Evolutionary conservation across 2,329 filamentous ascomycete species (phyloP).

Genomic region (Aureobasidium vineae): DNA sequence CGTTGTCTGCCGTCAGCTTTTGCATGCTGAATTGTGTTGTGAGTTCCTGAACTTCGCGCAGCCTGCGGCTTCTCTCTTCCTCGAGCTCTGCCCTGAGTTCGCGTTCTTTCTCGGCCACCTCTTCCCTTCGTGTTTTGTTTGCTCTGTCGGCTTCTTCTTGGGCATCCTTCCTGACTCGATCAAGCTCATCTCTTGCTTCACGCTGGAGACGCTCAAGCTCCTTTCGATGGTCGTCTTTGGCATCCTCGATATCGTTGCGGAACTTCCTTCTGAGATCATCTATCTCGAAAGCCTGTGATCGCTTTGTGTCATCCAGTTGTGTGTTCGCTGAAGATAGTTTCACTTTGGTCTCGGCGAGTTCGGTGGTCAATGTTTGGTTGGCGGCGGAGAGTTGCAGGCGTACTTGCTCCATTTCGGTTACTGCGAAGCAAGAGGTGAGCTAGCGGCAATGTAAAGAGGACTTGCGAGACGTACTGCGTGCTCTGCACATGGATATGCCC

Average conservation of each 20-base stretch:
- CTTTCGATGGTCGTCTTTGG: slow-evolving; percentile 54
- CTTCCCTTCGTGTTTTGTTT: slow-evolving; percentile 63
- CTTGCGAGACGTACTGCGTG: slow-evolving; percentile 58
- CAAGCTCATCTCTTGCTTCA: slow-evolving; percentile 49
- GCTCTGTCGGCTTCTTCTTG: slow-evolving; percentile 58
- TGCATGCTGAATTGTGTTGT: slow-evolving; percentile 54
- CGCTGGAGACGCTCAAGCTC: slow-evolving; percentile 57
- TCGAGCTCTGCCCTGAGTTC: slow-evolving; percentile 65
- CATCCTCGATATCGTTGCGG: slow-evolving; percentile 57
- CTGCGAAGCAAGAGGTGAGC: slow-evolving; percentile 38
- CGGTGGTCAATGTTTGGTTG: slow-evolving; percentile 60
- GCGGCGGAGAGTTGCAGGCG: slow-evolving; percentile 51
- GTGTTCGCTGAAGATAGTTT: slow-evolving; percentile 52
- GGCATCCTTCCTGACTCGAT: slow-evolving; percentile 45
- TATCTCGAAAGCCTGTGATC: slow-evolving; percentile 52
- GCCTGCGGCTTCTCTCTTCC: slow-evolving; percentile 58
- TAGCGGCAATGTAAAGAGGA: not conserved
- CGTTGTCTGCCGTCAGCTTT: slow-evolving; percentile 49
- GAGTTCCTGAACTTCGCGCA: slow-evolving; percentile 65
- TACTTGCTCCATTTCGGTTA: slow-evolving; percentile 57
- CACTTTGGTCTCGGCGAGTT: slow-evolving; percentile 62
- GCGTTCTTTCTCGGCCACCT: slow-evolving; percentile 63
- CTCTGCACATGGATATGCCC: slow-evolving; percentile 70
- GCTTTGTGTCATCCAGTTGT: slow-evolving; percentile 53
- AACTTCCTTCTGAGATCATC: slow-evolving; percentile 56